Evolutionary conservation across 352 stramenopile species (phyloP), one percentile per base, ranked within the genome.

Genomic region (Globisporangium nunn): DNA sequence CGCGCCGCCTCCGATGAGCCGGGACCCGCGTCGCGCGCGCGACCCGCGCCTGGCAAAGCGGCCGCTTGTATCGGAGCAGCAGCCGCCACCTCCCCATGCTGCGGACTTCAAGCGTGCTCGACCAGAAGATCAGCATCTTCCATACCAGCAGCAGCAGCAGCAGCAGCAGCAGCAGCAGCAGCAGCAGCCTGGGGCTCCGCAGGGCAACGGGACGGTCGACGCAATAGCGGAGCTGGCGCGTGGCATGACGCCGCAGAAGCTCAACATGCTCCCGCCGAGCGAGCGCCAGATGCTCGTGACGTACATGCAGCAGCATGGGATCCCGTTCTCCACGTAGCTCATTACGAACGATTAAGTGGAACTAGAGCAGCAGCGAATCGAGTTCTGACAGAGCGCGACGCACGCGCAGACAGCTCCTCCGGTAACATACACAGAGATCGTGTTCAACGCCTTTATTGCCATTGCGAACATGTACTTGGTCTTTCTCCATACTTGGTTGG

Each of bases 301-400:
- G 39, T 93, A 89, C 64, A 93, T 93, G 83, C 75, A 91, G 65
- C 81, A 91, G 66, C 78, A 92, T 54, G 78, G 80, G 61, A 88
- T 92, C 52, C 67, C 73, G n/a, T 71, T 67, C 28, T 23, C 47
- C 17, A 56, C n/a, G 30, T 64, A 64, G 52, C 33, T 37, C 33
- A 23, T 23, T 23, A 23, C 23, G 23, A 23, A 23, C 23, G 23
- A 23, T 23, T 23, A 23, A 23, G 23, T 23, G 23, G 23, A 23
- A 23, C 33, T 37, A 6, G 33, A 37, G 6, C 33, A 37, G 33
- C 5, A 37, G 33, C 33, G 33, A 37, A 23, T 8, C 33, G 33
- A 6, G 5, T 37, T 37, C 33, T 8, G 33, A 37, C 33, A 37
- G 33, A 37, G 8, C 33, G 23, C 23, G 23, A 23, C 33, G 8